Evolutionary conservation across 2,329 filamentous ascomycete species (phyloP), one percentile per base, ranked within the genome.

Genomic region (Albifimbria verrucaria): DNA sequence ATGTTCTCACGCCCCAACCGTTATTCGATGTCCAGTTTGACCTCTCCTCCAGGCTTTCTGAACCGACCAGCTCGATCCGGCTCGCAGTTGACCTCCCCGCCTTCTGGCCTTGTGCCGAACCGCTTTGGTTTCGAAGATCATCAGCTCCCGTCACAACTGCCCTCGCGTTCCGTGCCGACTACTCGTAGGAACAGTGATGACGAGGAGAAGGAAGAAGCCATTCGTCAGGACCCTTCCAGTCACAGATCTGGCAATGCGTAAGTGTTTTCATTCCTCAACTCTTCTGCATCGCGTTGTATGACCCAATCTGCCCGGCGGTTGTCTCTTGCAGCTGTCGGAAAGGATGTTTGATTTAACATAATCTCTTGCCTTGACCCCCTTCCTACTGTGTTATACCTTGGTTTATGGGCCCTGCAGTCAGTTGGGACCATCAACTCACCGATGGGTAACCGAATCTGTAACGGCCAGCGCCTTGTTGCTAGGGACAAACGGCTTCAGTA

Each of bases 121-220:
- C 76, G 80, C 51, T 84, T 83, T 55, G 77, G 78, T 44, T 82
- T 80, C 61, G 67, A 70, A 20, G 68, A 70, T 24, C 61, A 32
- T 20, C 58, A 57, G 21, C 18, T 39, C 15, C 32, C 32, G 11
- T 39, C 32, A n/a, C 55, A 68, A 80, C 75, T 90, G 47, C 88
- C 90, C 17, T 93, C 91, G 12, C 88, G 91, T 61, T 97, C 93
- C 23, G 87, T 96, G 49, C 92, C 92, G 46, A 86, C 83, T 25
- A 94, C 92, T 56, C 84, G 92, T 59, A 88, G 92, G 59, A 95
- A 96, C 68, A 97, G 93, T 51, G 89, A 97, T 67, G 89, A 93
- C 60, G 89, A 93, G 61, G 90, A 96, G 64, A 92, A 93, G 65
- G 88, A 92, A 65, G 85, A 88, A 61, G 83, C 87, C 57, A 82